These are phyloP conservation scores for Ophiocytium majus DNA, from an alignment of 352 stramenopile species.

Conservation along the genomic window DNA sequence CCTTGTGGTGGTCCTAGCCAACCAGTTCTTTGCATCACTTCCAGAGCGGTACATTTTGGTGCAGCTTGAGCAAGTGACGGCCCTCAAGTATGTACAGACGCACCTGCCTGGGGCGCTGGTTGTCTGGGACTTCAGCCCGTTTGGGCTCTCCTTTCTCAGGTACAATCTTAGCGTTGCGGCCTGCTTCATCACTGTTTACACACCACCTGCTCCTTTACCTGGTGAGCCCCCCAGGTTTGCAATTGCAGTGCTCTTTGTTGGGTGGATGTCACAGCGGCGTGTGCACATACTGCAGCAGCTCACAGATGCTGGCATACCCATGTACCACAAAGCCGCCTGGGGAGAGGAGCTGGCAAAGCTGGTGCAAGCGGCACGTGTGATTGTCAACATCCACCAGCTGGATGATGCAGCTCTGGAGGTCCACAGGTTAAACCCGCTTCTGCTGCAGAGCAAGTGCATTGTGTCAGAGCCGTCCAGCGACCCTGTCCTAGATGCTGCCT, in stretches of 20 bases:
- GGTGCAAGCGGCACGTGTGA: not conserved
- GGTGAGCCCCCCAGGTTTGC: too few species aligned
- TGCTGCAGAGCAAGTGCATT: conserved; percentile 28
- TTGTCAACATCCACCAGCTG: conserved; percentile 25
- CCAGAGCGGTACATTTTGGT: not conserved
- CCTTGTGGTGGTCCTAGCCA: not conserved
- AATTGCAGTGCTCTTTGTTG: conserved; percentile 17
- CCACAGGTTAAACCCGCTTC: conserved; percentile 20
- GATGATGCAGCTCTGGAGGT: conserved; percentile 20
- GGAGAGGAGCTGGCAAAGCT: not conserved
- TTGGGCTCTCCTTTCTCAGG: not conserved
- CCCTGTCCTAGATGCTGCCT: conserved; percentile 18
- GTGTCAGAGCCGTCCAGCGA: conserved; percentile 24
- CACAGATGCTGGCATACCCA: not conserved
- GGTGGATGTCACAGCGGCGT: not conserved
- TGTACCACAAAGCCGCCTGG: not conserved
- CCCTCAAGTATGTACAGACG: not conserved
- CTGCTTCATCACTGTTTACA: not conserved
- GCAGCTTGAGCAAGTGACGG: not conserved
- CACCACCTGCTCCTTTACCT: too few species aligned
- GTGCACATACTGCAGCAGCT: not conserved
- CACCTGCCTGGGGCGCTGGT: not conserved
- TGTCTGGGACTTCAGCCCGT: not conserved
- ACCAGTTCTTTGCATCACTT: not conserved
- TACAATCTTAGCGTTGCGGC: not conserved